Evolutionary conservation across 768 basidiomycete species (phyloP), one percentile per base, ranked within the genome.

Genomic region (Suillus subalutaceus): DNA sequence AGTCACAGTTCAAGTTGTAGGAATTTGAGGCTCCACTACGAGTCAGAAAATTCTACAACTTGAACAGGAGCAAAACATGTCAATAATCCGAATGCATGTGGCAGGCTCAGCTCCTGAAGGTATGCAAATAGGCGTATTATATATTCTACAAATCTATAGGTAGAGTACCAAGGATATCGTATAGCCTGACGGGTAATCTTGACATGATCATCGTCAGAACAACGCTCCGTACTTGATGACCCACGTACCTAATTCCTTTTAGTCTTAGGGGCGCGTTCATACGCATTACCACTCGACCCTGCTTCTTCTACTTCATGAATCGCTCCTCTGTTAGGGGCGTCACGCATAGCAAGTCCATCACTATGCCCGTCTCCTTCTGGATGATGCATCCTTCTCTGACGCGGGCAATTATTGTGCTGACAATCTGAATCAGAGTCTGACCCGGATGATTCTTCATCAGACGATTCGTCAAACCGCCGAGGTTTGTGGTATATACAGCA

Each of bases 401-500:
- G 26, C 16, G 60, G 65, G n/a, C 63, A 66, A n/a, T 56, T 32
- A 8, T 44, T 63, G 15, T 40, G 9, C 40, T 67, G 66, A 30
- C 74, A 72, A n/a, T 75, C 77, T 0, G 77, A 72, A 44, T 76
- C 82, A 0, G 79, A 77, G 60, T 84, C 84, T 2, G 86, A 84
- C 50, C 85, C 88, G 0, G 86, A 86, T 6, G 83, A 83, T 53
- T 85, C 83, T 8, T 60, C 59, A 50, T 86, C 85, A 41, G 88
- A 88, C 0, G 89, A 94, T 73, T 95, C 93, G 78, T 94, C 93
- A 67, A 93, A 95, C 60, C 73, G 79, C 64, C 85, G 84, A 1
- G 91, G 90, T 73, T 90, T 92, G 74, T 95, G 93, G 73, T 96
- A 97, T 72, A 98, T 97, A 76, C 96, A 98, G 75, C 96, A 98